phyloP scores from a whole-genome alignment of 2,329 filamentous ascomycete genomes.

The Gyromitra esculenta region DNA sequence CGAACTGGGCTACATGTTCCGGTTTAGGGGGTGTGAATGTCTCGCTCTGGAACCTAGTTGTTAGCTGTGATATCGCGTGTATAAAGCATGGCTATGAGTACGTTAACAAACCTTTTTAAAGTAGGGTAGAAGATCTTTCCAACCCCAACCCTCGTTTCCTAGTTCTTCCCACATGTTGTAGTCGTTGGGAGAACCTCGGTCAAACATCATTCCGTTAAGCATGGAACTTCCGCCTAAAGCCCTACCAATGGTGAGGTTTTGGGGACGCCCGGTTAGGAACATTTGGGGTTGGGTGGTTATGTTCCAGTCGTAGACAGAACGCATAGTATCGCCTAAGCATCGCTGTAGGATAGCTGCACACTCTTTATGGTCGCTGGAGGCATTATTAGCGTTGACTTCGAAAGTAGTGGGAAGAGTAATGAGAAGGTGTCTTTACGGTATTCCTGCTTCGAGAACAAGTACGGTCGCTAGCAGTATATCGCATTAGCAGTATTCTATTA shows the following conservation, averaged over 20 bases:
- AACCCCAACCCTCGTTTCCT: constrained; percentile 64
- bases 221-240: constrained; percentile 62
- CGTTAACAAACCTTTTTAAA: constrained; percentile 59
- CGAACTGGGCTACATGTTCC: constrained; percentile 57
- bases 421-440: constrained; percentile 41
- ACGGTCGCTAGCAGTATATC: constrained; percentile 55
- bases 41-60: constrained; percentile 56
- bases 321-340: constrained; percentile 56
- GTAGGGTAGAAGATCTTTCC: constrained; percentile 59
- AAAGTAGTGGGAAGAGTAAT: neutral
- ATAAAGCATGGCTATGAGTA: neutral
- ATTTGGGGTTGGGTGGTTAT: constrained; percentile 61
- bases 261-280: constrained; percentile 60
- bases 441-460: constrained; percentile 59
- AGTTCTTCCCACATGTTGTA: constrained; percentile 63
- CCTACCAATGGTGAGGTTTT: constrained; percentile 59
- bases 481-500: neutral
- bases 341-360: constrained; percentile 57
- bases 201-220: constrained; percentile 64
- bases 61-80: neutral
- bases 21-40: constrained; percentile 59
- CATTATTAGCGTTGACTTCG: neutral
- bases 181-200: constrained; percentile 62
- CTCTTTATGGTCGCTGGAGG: constrained; percentile 51
- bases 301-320: constrained; percentile 58